phyloP scores from a whole-genome alignment of 139 green algal species.

The Desmodesmus armatus region DNA sequence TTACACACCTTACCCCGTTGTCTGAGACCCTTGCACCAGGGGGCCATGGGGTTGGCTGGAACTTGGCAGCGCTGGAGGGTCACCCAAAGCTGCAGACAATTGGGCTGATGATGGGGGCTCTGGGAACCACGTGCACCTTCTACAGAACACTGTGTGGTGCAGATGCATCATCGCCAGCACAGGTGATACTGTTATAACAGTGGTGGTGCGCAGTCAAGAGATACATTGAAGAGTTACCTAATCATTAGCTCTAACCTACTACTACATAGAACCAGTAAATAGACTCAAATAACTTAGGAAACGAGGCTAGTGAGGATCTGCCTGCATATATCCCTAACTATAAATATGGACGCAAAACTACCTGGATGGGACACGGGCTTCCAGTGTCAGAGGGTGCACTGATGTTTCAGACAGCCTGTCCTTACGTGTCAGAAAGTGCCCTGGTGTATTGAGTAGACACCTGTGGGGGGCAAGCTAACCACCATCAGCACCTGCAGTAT shows the following conservation, averaged over 20 bases:
- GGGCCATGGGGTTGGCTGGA: slow-evolving; percentile 30
- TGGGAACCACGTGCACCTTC: slow-evolving; percentile 21
- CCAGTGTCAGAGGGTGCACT: too few relatives aligned
- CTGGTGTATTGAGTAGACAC: too few relatives aligned
- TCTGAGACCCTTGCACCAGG: neutral
- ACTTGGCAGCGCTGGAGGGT: slow-evolving; percentile 4
- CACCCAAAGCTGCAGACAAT: slow-evolving; percentile 19
- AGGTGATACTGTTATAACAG: neutral
- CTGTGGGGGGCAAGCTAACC: too few relatives aligned
- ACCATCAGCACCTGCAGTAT: too few relatives aligned
- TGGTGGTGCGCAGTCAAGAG: too few relatives aligned
- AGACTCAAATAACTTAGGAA: slow-evolving; percentile 41
- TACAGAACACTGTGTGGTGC: too few relatives aligned
- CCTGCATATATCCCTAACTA: slow-evolving; percentile 71
- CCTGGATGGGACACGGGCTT: too few relatives aligned
- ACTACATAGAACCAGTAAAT: slow-evolving; percentile 46
- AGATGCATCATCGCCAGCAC: neutral
- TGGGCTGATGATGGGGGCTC: slow-evolving; percentile 21
- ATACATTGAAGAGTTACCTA: slow-evolving; percentile 72
- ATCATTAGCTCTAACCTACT: slow-evolving; percentile 59
- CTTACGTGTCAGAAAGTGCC: too few relatives aligned
- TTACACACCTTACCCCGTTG: neutral
- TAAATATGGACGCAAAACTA: slow-evolving; percentile 78
- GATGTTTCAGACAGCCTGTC: too few relatives aligned
- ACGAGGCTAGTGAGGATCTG: slow-evolving; percentile 69